phyloP scores from a whole-genome alignment of 441 rosid species.

The Arabidopsis lyrata region DNA sequence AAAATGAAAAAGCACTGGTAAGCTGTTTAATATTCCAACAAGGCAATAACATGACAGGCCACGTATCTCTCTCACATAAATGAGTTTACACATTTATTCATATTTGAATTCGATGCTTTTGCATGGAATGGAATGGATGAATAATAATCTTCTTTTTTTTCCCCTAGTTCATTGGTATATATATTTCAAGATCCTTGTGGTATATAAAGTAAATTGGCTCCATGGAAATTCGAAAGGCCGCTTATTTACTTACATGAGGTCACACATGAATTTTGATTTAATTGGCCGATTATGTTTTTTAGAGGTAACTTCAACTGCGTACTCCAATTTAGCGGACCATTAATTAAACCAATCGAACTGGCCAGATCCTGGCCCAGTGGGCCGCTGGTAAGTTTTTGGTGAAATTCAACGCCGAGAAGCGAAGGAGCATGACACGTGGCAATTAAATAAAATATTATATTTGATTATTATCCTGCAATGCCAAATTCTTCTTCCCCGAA shows the following conservation, averaged over 20 bases:
- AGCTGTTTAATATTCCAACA: conserved; percentile 40
- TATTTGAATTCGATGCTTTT: conserved; percentile 42
- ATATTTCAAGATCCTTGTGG: conserved; percentile 41
- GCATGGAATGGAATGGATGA: conserved; percentile 43
- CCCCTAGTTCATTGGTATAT: conserved; percentile 37
- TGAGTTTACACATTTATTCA: conserved; percentile 34
- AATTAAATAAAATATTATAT: neutral
- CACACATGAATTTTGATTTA: neutral
- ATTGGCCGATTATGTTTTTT: conserved; percentile 7
- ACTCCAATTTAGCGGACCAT: neutral
- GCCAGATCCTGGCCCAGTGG: conserved; percentile 8
- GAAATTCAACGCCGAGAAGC: neutral
- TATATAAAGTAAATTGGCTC: conserved; percentile 38
- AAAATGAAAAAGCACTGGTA: conserved; percentile 33
- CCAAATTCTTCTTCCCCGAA: neutral
- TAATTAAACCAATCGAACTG: neutral
- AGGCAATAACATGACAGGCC: conserved; percentile 35
- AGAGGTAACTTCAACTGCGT: neutral
- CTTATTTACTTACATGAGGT: conserved; percentile 19
- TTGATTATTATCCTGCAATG: neutral
- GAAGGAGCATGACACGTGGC: conserved; percentile 7
- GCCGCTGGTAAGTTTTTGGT: neutral
- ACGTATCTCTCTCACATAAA: conserved; percentile 29
- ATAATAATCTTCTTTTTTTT: neutral
- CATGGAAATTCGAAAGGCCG: conserved; percentile 29